These are phyloP conservation scores for Coemansia sp. DNA, from an alignment of 192 early-diverging fungal species.

Conservation along the genomic window DNA sequence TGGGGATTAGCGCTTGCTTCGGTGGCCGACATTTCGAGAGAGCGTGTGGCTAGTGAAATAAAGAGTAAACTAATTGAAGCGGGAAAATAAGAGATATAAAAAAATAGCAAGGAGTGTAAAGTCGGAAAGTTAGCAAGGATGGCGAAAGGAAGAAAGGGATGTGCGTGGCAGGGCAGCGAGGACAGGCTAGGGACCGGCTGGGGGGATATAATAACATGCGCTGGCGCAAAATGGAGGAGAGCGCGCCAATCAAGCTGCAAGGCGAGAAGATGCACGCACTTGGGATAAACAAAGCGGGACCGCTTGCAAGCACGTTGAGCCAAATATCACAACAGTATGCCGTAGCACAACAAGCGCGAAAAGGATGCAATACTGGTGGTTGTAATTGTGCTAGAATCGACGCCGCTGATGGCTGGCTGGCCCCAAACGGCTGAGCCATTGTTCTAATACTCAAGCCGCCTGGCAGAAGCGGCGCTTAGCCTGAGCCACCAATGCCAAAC, in stretches of 20 bases:
- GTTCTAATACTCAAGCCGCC: constrained; percentile 2
- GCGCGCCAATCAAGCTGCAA: constrained; percentile 12
- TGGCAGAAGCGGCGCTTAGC: not conserved
- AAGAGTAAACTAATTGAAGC: not conserved
- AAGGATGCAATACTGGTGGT: constrained; percentile 11
- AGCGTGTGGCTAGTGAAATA: constrained; percentile 6
- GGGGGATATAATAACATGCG: constrained; percentile 11
- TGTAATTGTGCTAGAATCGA: constrained; percentile 10
- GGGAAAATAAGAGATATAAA: not conserved
- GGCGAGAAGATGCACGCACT: constrained; percentile 3
- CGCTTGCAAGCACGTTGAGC: not conserved
- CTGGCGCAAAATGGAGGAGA: not conserved
- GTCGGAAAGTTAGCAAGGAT: constrained; percentile 11
- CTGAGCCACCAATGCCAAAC: constrained; percentile 5
- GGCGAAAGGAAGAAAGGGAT: constrained; percentile 10
- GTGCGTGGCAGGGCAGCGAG: constrained; percentile 9
- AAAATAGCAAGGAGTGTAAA: constrained; percentile 15
- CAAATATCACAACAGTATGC: constrained; percentile 1
- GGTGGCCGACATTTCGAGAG: constrained; percentile 46
- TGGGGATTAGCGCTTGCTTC: constrained; percentile 50
- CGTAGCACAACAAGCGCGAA: constrained; percentile 10
- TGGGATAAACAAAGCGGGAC: constrained; percentile 17
- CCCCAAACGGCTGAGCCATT: constrained; percentile 8
- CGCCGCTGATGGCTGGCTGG: constrained; percentile 4
- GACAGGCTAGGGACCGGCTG: constrained; percentile 9